A percentile compares a stretch with the other conserved stretches of the same genome.
These are phyloP conservation scores for Corinectria fuckeliana DNA, from an alignment of 2,329 filamentous ascomycete genomes.

Conservation along the genomic window DNA sequence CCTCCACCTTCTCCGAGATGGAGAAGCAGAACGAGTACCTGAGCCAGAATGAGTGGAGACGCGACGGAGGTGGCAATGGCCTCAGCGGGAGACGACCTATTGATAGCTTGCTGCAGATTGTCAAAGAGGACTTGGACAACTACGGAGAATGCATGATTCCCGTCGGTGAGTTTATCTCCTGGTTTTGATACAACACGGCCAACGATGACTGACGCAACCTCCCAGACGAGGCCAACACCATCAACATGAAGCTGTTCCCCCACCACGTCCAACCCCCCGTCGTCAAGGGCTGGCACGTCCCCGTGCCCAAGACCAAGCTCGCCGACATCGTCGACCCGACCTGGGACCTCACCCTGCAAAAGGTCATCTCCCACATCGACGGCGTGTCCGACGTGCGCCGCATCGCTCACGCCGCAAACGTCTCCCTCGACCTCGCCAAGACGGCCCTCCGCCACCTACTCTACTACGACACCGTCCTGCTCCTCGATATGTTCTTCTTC, in stretches of 20 bases:
- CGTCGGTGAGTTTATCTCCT: slow-evolving; percentile 67
- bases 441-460: slow-evolving; percentile 87
- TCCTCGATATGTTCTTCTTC: slow-evolving; percentile 96
- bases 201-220: slow-evolving; percentile 8
- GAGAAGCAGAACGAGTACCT: slow-evolving; percentile 91
- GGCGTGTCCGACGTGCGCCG: slow-evolving; percentile 88
- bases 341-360: slow-evolving; percentile 78
- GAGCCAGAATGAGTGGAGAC: slow-evolving; percentile 61
- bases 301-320: slow-evolving; percentile 74
- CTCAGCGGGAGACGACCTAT: slow-evolving; percentile 68
- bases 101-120: slow-evolving; percentile 81
- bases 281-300: slow-evolving; percentile 89
- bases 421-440: slow-evolving; percentile 84
- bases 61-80: slow-evolving; percentile 36
- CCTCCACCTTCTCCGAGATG: slow-evolving; percentile 83
- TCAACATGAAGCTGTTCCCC: slow-evolving; percentile 96
- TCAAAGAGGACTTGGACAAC: slow-evolving; percentile 89
- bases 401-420: slow-evolving; percentile 84
- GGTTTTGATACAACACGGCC: neutral
- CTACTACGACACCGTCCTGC: slow-evolving; percentile 88
- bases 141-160: slow-evolving; percentile 99
- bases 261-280: slow-evolving; percentile 77
- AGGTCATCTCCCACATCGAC: slow-evolving; percentile 86
- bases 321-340: slow-evolving; percentile 68
- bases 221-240: slow-evolving; percentile 86